Base-by-base conservation (phyloP, 768 basidiomycete genomes). In the Pleurotus giganteus region DNA sequence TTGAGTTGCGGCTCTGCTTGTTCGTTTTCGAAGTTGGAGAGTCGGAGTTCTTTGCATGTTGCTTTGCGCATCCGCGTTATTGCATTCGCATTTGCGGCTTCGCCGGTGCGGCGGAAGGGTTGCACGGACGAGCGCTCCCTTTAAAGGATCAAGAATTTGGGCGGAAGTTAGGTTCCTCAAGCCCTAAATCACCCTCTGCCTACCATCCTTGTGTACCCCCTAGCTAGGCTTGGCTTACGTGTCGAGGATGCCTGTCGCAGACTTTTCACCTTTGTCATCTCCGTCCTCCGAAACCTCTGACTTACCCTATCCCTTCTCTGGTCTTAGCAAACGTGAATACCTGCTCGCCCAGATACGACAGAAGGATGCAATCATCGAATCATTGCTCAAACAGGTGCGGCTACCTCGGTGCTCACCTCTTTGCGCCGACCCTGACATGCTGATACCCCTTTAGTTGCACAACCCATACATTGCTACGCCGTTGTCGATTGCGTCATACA, bases 291-390 rank as follows among this genome's bases (percentile, higher is more conserved):
- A 67, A 57, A 67, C 69, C 37, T 71, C 74, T 43, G 71, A 74
- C 61, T 73, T 74, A 59, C 66, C 77, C 29, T 71, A 68, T 57
- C 54, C 66, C 60, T 61, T 70, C 62, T 66, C 67, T 61, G 63
- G 59, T 17, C 72, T 68, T 61, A 94, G 91, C 65, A 92, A 92
- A 74, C 83, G 90, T 55, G 91, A 93, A 63, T 91, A 91, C 65
- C 76, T 94, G 15, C 80, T 93, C 23, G 88, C 89, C 4, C 89
- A 93, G 66, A 86, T 94, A 59, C 81, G 86, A 52, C 91, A 94
- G 72, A 94, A 94, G 73, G 91, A 94, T 71, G 76, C 83, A 17
- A 87, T 93, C 61, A 93, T 94, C 60, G 88, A 91, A 58, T 88
- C 85, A 12, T 81, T 93, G 12, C 78, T 94, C 60, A 91, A 91